Percentiles rank a stretch among this genome's conserved stretches.
These are phyloP conservation scores for Combretum micranthum DNA, from an alignment of 345 rosid species.

Conservation along the genomic window DNA sequence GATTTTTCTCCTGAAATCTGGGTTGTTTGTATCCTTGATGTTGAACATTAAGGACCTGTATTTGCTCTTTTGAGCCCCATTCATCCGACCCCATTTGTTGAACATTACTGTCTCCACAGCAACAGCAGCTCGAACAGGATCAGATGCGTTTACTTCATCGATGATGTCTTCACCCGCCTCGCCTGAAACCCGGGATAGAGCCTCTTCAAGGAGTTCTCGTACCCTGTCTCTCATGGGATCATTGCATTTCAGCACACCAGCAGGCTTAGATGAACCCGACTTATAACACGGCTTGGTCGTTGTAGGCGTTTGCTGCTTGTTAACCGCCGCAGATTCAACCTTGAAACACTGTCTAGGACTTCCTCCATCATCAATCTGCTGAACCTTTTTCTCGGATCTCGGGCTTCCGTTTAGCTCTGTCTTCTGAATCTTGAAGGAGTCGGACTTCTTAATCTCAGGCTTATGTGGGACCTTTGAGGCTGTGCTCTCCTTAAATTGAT, in stretches of 20 bases:
- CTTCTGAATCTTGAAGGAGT: slow-evolving; percentile 5
- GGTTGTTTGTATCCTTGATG: slow-evolving; percentile 44
- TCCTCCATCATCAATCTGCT: background rate
- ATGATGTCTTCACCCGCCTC: slow-evolving; percentile 28
- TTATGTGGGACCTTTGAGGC: background rate
- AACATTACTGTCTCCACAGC: slow-evolving; percentile 35
- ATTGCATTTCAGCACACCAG: slow-evolving; percentile 23
- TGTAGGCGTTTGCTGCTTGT: slow-evolving; percentile 2
- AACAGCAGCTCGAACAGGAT: slow-evolving; percentile 32
- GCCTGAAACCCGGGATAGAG: slow-evolving; percentile 31
- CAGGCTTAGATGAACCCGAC: slow-evolving; percentile 16
- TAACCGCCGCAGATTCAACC: background rate
- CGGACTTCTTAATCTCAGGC: background rate
- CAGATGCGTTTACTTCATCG: slow-evolving; percentile 25
- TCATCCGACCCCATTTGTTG: slow-evolving; percentile 34
- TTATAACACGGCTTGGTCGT: slow-evolving; percentile 6
- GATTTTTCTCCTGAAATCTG: slow-evolving; percentile 46
- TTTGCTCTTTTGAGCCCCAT: slow-evolving; percentile 30
- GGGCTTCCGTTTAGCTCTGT: slow-evolving; percentile 7
- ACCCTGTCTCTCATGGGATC: slow-evolving; percentile 35
- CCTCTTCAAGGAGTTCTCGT: slow-evolving; percentile 35
- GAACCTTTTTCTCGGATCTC: background rate
- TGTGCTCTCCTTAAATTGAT: slow-evolving; percentile 1
- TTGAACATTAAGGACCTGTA: slow-evolving; percentile 43
- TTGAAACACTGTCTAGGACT: background rate